phyloP scores from a whole-genome alignment of 257 asterid genomes.

The Solanum lycopersicoides region DNA sequence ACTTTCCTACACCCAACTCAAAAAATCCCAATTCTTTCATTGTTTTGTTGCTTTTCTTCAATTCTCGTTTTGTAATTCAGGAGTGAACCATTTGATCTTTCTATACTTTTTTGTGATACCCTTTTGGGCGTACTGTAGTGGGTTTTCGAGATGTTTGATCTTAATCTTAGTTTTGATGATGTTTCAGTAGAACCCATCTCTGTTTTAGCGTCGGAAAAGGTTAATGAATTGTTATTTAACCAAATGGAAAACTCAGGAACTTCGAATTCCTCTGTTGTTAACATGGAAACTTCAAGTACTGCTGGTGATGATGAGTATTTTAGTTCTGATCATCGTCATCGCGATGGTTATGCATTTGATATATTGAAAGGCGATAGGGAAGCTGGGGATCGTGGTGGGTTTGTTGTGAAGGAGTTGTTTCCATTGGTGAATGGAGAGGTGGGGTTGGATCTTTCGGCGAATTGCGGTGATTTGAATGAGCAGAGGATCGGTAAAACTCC shows the following conservation, averaged over 20 bases:
- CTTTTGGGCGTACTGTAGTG: background rate
- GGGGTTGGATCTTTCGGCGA: conserved; percentile 30
- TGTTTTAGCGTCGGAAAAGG: conserved; percentile 11
- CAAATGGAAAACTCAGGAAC: conserved; percentile 41
- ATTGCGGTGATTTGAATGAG: conserved; percentile 21
- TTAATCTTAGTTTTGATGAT: conserved; percentile 37
- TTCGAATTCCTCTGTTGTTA: conserved; percentile 59
- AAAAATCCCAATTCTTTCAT: background rate
- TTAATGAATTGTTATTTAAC: background rate
- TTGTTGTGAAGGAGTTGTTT: conserved; percentile 52
- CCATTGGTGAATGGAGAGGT: conserved; percentile 27
- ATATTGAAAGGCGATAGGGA: conserved; percentile 31
- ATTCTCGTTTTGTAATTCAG: background rate
- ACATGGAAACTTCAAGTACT: conserved; percentile 60
- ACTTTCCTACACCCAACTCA: conserved; percentile 4
- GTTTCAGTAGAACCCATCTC: conserved; percentile 12
- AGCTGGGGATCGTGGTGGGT: conserved; percentile 7
- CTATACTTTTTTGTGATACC: background rate
- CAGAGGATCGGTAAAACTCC: conserved; percentile 30
- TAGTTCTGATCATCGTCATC: conserved; percentile 10
- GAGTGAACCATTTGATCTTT: background rate
- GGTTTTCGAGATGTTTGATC: conserved; percentile 30
- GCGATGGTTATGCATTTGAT: conserved; percentile 24
- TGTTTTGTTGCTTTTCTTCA: background rate
- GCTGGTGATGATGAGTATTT: conserved; percentile 55